Evolutionary conservation across 805 yeast species (phyloP).

Genomic region (Starmerella apis): DNA sequence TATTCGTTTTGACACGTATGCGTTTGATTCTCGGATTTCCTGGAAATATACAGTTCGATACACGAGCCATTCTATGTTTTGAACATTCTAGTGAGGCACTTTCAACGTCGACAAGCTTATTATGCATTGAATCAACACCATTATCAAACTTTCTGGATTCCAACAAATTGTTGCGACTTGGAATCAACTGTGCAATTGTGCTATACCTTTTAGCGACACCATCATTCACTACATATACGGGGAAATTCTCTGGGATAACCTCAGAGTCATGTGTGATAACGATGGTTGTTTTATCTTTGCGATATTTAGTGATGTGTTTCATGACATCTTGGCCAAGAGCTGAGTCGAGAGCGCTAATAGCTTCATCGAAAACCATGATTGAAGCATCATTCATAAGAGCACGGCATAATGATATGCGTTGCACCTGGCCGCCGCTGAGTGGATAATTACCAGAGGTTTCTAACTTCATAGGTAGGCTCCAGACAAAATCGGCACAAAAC

Average conservation of each 20-base stretch:
- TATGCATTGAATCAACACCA: no score
- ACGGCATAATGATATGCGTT: constrained; percentile 73
- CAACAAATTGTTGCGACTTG: no score
- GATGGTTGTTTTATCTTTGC: constrained; percentile 64
- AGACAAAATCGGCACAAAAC: constrained; percentile 41
- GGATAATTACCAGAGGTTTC: constrained; percentile 38
- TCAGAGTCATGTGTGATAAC: constrained; percentile 67
- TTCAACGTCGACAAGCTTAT: no score
- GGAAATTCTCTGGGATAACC: constrained; percentile 48
- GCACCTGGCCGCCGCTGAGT: constrained; percentile 87
- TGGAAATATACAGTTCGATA: no score
- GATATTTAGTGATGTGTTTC: constrained; percentile 45
- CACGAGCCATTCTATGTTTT: no score
- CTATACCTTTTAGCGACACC: constrained; percentile 38
- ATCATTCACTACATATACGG: constrained; percentile 46
- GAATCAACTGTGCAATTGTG: no score
- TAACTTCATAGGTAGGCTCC: constrained; percentile 43
- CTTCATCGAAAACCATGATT: constrained; percentile 73
- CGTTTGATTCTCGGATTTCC: no score
- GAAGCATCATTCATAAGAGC: constrained; percentile 67
- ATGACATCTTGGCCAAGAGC: constrained; percentile 39
- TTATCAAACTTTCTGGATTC: no score
- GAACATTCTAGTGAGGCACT: no score
- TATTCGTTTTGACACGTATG: not conserved
- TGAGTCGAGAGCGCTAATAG: constrained; percentile 69